Conservation (phyloP, 768 basidiomycete genomes). For the Rhodotorula paludigena region DNA sequence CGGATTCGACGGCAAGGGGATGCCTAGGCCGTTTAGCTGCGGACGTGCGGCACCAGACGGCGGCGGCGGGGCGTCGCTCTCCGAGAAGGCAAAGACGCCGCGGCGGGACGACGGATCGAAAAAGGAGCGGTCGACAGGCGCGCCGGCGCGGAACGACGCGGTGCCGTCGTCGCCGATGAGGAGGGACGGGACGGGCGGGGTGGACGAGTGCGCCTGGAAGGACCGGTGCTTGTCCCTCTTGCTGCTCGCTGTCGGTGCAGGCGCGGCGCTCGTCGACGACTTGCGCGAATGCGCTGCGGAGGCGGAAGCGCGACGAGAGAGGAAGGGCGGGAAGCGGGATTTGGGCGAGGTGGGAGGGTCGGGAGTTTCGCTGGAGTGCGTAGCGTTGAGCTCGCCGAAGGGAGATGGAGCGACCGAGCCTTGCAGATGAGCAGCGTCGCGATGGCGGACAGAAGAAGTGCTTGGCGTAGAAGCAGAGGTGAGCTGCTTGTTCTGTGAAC, state of each 20-base stretch:
- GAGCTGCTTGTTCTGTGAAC: not conserved
- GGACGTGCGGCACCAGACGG: not conserved
- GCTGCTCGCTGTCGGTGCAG: no score
- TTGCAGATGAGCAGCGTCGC: slow-evolving; percentile 23
- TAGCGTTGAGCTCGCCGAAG: slow-evolving; percentile 9
- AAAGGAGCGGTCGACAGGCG: slow-evolving; percentile 1
- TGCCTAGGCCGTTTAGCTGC: slow-evolving; percentile 12
- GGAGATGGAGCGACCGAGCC: not conserved
- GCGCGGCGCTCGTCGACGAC: not conserved
- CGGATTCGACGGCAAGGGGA: not conserved
- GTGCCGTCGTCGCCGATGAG: slow-evolving; percentile 1
- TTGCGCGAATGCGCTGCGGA: slow-evolving; percentile 20
- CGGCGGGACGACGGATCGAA: slow-evolving; percentile 10
- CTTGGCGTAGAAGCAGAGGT: not conserved
- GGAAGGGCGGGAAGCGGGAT: slow-evolving; percentile 20
- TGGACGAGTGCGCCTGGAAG: not conserved
- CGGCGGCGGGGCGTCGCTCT: not conserved
- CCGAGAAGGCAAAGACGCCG: slow-evolving; percentile 12
- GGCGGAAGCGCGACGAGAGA: slow-evolving; percentile 26
- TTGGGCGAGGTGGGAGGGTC: slow-evolving; percentile 12
- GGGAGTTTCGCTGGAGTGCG: not conserved
- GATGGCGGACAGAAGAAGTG: slow-evolving; percentile 39
- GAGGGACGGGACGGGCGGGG: slow-evolving; percentile 5
- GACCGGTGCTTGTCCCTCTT: slow-evolving; percentile 32
- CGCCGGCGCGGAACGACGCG: not conserved